Conservation (phyloP, 2,329 filamentous ascomycete genomes). For the Trichoderma sp. region DNA sequence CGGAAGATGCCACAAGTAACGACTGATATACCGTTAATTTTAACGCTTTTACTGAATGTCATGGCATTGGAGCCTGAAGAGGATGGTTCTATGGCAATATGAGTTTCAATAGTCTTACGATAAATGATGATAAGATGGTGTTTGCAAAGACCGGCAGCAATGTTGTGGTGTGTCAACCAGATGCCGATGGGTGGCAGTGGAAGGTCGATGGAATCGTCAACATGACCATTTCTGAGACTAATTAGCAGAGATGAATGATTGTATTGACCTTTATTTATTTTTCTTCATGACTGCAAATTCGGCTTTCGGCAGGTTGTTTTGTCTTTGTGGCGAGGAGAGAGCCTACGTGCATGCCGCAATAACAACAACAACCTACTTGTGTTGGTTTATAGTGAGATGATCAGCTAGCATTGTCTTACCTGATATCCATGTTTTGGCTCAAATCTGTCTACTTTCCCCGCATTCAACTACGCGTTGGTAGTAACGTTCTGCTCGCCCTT, state of each 20-base stretch:
- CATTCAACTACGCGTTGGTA: background rate
- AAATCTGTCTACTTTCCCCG: background rate
- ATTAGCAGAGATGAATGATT: background rate
- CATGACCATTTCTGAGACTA: background rate
- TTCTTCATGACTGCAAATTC: background rate
- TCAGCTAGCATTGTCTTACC: background rate
- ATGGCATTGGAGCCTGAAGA: conserved; percentile 21
- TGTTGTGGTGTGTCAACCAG: conserved; percentile 22
- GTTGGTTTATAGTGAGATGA: background rate
- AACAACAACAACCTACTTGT: background rate
- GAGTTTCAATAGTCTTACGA: conserved; percentile 19
- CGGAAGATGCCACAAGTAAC: conserved; percentile 19
- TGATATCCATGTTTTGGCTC: background rate
- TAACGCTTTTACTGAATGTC: conserved; percentile 7
- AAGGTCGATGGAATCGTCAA: conserved; percentile 16
- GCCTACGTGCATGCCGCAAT: background rate
- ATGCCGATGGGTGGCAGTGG: conserved; percentile 20
- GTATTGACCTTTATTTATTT: background rate
- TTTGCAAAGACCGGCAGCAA: conserved; percentile 24
- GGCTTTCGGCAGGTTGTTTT: background rate
- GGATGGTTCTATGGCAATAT: conserved; percentile 15
- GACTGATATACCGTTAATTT: conserved; percentile 23
- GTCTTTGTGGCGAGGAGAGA: background rate
- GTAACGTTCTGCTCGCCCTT: background rate
- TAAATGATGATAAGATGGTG: conserved; percentile 23